These are phyloP conservation scores for Colletotrichum spinosum DNA, from an alignment of 2,329 filamentous ascomycete genomes.

Conservation along the genomic window DNA sequence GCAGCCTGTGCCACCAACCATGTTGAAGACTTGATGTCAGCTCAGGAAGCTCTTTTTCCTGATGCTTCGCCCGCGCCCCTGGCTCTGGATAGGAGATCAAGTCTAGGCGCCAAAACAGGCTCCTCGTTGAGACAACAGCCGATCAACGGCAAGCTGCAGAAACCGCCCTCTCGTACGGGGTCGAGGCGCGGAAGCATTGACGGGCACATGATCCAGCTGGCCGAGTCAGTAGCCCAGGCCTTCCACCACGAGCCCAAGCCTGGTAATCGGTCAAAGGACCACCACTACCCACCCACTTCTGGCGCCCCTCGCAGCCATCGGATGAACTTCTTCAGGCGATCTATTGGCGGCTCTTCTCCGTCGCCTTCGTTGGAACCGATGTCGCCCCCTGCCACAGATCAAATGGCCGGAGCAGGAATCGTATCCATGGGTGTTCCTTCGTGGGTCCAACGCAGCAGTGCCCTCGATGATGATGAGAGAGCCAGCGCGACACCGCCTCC, in stretches of 20 bases:
- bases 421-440: constrained; percentile 52
- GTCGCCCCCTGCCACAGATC: constrained; percentile 35
- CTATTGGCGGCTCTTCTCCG: constrained; percentile 51
- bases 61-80: constrained; percentile 53
- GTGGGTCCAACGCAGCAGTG: constrained; percentile 50
- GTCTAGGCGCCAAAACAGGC: constrained; percentile 61
- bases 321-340: constrained; percentile 65
- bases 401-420: constrained; percentile 30
- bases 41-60: constrained; percentile 53
- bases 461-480: constrained; percentile 57
- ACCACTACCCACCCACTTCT: constrained; percentile 63
- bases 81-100: constrained; percentile 65
- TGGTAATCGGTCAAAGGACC: constrained; percentile 37
- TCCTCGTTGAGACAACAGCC: constrained; percentile 41
- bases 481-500: constrained; percentile 67
- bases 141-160: constrained; percentile 41
- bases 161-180: constrained; percentile 40
- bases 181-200: constrained; percentile 47
- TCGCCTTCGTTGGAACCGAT: constrained; percentile 38
- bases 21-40: constrained; percentile 59
- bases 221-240: constrained; percentile 39
- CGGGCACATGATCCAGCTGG: constrained; percentile 41
- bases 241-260: constrained; percentile 45
- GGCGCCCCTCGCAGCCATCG: constrained; percentile 58
- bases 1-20: constrained; percentile 52